These are phyloP conservation scores for Pseudocercospora pini-densiflorae DNA, from an alignment of 2,329 filamentous ascomycete species.

Conservation along the genomic window DNA sequence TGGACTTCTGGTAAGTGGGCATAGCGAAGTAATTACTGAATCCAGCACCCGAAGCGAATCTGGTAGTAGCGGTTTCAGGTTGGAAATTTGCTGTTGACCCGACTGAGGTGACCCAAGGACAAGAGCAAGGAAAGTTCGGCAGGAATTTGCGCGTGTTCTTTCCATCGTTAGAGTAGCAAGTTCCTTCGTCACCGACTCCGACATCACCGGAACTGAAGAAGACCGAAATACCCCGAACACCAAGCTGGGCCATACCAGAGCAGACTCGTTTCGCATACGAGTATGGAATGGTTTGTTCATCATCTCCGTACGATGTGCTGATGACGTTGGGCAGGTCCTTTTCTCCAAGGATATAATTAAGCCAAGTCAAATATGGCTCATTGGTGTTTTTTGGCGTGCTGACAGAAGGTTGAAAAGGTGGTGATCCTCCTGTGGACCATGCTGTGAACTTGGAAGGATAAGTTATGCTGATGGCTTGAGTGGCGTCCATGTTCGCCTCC, in stretches of 20 bases:
- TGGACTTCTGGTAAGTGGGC: slow-evolving; percentile 50
- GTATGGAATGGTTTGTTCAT: slow-evolving; percentile 66
- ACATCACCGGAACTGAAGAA: slow-evolving; percentile 68
- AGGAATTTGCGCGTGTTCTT: slow-evolving; percentile 49
- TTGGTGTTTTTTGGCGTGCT: slow-evolving; percentile 59
- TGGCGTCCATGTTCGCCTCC: slow-evolving; percentile 69
- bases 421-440: slow-evolving; percentile 64
- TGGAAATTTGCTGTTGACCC: slow-evolving; percentile 49
- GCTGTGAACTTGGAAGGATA: slow-evolving; percentile 60
- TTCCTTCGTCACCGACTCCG: slow-evolving; percentile 44
- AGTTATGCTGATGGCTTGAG: slow-evolving; percentile 62
- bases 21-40: slow-evolving; percentile 53
- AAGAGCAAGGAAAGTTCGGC: slow-evolving; percentile 52
- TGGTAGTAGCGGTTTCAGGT: slow-evolving; percentile 57
- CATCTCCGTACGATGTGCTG: slow-evolving; percentile 69
- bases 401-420: slow-evolving; percentile 56
- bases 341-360: slow-evolving; percentile 62
- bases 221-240: slow-evolving; percentile 69
- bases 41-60: slow-evolving; percentile 55
- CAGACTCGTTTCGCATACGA: slow-evolving; percentile 67
- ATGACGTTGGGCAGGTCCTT: slow-evolving; percentile 64
- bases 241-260: slow-evolving; percentile 65
- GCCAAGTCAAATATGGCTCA: slow-evolving; percentile 70
- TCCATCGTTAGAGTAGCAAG: slow-evolving; percentile 53
- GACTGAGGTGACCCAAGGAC: slow-evolving; percentile 56